Evolutionary conservation across 495 filamentous ascomycete species (phyloP), one percentile per base, ranked within the genome.

Genomic region (Podospora pseudopauciseta): DNA sequence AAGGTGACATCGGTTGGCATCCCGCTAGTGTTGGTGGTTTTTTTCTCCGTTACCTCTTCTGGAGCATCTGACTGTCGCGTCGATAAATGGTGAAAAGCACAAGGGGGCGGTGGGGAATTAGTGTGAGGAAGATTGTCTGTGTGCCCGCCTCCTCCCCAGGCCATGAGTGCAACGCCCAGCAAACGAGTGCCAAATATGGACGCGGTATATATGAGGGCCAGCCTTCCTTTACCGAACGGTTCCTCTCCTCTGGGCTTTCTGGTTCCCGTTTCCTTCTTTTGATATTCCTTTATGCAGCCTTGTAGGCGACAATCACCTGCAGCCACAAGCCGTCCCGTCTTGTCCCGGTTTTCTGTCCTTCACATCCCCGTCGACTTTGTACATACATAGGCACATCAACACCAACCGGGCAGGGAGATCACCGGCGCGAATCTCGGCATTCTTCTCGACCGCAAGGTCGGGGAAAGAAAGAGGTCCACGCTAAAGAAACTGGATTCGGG

Each of bases 361-460:
- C 39, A 49, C 39, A 49, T 16, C 39, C 39, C 39, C 7, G 0
- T 16, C 39, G 39, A 13, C 39, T 6, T 18, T 32, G 30, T 6
- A 32, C 30, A 32, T 32, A 32, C 7, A 32, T 32, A 23, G 23
- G 34, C 0, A 49, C 39, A 16, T 49, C 7, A 11, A 49, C 39
- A 49, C 39, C 39, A 49, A 49, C 13, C 39, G 39, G 13, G 9
- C 6, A 15, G 18, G 23, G 60, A 32, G 27, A 30, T 62, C 27
- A 62, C 26, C 26, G 60, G 60, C 18, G 60, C 30, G 60, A 30
- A 27, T 30, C 30, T 58, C 39, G 39, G 39, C 56, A 59, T 59
- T 59, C 26, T 49, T 49, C 32, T 63, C 61, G 61, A 63, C 61
- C 61, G 61, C 28, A 63, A 34, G 61, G 61, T 63, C 61, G 61